Evolutionary conservation across 176 grass and related monocot species (phyloP), one percentile per base, ranked within the genome.

Genomic region (Olyra latifolia): DNA sequence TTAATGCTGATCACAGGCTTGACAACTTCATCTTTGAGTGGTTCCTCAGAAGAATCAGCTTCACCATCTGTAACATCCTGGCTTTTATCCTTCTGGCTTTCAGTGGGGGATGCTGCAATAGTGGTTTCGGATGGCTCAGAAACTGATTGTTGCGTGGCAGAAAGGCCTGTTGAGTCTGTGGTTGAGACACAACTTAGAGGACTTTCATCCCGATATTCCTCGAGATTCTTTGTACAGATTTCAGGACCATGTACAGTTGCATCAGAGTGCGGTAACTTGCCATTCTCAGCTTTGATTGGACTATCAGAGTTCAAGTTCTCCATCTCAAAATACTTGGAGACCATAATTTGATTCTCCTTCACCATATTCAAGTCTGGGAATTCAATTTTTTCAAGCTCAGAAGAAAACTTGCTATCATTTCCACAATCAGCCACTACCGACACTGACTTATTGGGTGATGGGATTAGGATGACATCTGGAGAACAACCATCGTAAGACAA

Each of bases 341-440:
- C 88, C 95, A 98, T 98, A 48, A 85, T 88, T 48, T 94, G 62
- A 49, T 95, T 94, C 88, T 98, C 95, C 6, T 89, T 91, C 73
- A 78, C 90, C 29, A 94, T 53, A 58, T 95, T 88, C 67, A 95
- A 50, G 72, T 98, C 92, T 47, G 90, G 92, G 78, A 98, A 98
- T 49, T 93, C 95, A 7, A 98, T 89, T 47, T 76, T 98, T 66
- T 95, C 95, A 41, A 92, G 78, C n/a, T 91, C 90, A 19, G 45
- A 81, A 43, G 85, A 49, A 67, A 85, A 84, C 0, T 44, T 56
- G 11, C 20, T 20, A 54, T 61, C 82, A 78, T 86, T 71, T 67
- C 76, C 84, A 71, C 81, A 82, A 59, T 86, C 52, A 0, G 46
- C 42, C 22, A 88, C 44, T 5, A 6, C 15, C 1, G 69, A 80